Evolutionary conservation across 352 stramenopile genomes (phyloP), one percentile per base, ranked within the genome.

Genomic region (Thalassiosira gravida): DNA sequence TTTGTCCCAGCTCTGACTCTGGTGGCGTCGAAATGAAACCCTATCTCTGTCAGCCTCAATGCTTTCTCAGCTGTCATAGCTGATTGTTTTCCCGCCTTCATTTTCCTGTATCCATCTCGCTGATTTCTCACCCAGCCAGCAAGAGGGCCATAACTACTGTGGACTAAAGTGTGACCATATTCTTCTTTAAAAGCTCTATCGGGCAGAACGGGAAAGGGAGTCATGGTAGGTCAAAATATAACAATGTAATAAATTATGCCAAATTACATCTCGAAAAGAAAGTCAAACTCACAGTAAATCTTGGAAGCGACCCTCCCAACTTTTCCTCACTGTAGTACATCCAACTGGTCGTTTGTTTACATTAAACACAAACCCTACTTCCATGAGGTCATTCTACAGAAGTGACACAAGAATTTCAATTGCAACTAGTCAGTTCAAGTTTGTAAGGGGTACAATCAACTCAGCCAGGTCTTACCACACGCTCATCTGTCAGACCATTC

Each of bases 91-190:
- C 83, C 83, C 0, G 46, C 52, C 47, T 82, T 80, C 35, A 85
- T 61, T 42, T 67, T 66, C 29, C 80, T 85, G 58, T 90, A 88
- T 18, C 84, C 58, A 2, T 82, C 74, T 16, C 83, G 67, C 25
- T 90, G 83, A 22, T 66, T 71, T 27, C 82, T 59, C 0, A 87
- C 73, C 83, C 80, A 90, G 18, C 77, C 61, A 24, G 79, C 83
- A 50, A 90, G 68, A 30, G 49, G 22, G 11, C 74, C 74, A 8
- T 52, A 67, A 16, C 80, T 77, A 50, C 86, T 74, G 3, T 79
- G 83, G 1, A 90, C 83, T 13, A 80, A 20, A 32, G 79, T 84
- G 59, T 86, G 62, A 27, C 84, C 84, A 75, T 81, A 62, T 25
- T 81, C 39, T 24, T 70, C 63, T 64, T 90, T 90, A 59, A 72